Evolutionary conservation across 495 filamentous ascomycete species (phyloP).

Genomic region (Hypomontagnella submonticulosa): DNA sequence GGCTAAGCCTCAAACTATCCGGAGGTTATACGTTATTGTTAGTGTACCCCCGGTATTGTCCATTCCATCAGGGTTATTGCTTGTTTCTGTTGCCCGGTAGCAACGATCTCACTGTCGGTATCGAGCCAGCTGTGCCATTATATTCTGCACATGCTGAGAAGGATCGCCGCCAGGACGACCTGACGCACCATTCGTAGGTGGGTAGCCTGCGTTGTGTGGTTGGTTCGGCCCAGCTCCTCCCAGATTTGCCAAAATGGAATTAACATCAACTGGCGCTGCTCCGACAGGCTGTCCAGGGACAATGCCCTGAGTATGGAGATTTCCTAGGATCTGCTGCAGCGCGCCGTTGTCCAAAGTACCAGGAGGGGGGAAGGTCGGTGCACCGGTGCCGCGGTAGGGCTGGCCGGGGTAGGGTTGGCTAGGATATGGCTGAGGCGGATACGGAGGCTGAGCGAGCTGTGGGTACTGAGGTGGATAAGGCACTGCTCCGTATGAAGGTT

Average conservation of each 20-base stretch:
- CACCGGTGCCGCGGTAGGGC: conserved; percentile 27
- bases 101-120: conserved; percentile 53
- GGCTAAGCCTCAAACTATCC: too few species aligned
- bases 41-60: too few species aligned
- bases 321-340: conserved; percentile 77
- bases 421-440: conserved; percentile 26
- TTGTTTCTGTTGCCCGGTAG: too few species aligned
- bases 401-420: conserved; percentile 37
- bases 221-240: conserved; percentile 29
- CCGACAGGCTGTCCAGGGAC: conserved; percentile 8
- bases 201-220: conserved; percentile 37
- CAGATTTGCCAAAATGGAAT: conserved; percentile 23
- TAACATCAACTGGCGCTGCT: conserved; percentile 11
- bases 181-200: conserved; percentile 42
- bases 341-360: conserved; percentile 75
- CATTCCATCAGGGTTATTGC: too few species aligned
- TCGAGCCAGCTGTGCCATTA: conserved; percentile 60
- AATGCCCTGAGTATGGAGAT: conserved; percentile 56
- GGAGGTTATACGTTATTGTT: too few species aligned
- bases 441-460: conserved; percentile 19
- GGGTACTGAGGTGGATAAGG: conserved; percentile 44
- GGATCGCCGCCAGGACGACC: conserved; percentile 40
- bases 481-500: conserved; percentile 29
- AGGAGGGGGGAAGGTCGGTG: conserved; percentile 24
- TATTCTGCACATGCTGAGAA: conserved; percentile 60